Base-by-base conservation (phyloP, 164 flowering plant species). In the Stephania yunnanensis region DNA sequence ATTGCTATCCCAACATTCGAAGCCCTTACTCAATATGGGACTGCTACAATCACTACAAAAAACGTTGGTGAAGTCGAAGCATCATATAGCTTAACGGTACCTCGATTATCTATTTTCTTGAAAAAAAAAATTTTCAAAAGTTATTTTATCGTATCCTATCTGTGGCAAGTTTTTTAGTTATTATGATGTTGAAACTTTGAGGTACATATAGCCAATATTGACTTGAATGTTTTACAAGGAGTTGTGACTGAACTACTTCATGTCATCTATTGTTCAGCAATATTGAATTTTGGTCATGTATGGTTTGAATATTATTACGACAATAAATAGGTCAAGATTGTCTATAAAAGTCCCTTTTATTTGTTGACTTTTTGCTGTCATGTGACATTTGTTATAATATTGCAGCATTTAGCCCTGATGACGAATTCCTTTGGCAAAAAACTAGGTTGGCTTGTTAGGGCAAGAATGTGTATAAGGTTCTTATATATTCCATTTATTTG, bases 41-140 rank as follows among this genome's bases (percentile, higher is more conserved):
- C 82, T 78, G 97, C 98, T 68, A 83, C 90, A 74, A 80, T 95
- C 71, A 88, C 89, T 7, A 78, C 91, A 20, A 82, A 87, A 83
- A 95, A 93, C 76, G 82, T 84, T 72, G 99, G 99, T 77, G 88
- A 88, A 84, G 80, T 95, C 68, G 98, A 95, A 84, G 99, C 98
- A 55, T 95, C 99, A 30, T 95, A 95, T 73, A 91, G 99, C 87
- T 84, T 93, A 80, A 92, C 93, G 87, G 97, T 95, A 89, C 46
- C 46, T 52, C 29, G 5, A 4, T 36, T 36, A 50, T 46, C 29
- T 53, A 53, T 31, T 11, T 0, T 42, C 31, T 66, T 25, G 4
- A n/a, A n/a, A n/a, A n/a, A n/a, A n/a, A n/a, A n/a, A n/a, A n/a
- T n/a, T n/a, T n/a, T 42, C 8, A 70, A 13, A 48, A 76, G 46